These are phyloP conservation scores for Hemileccinum rubropunctum DNA, from an alignment of 768 basidiomycete genomes.

Conservation along the genomic window DNA sequence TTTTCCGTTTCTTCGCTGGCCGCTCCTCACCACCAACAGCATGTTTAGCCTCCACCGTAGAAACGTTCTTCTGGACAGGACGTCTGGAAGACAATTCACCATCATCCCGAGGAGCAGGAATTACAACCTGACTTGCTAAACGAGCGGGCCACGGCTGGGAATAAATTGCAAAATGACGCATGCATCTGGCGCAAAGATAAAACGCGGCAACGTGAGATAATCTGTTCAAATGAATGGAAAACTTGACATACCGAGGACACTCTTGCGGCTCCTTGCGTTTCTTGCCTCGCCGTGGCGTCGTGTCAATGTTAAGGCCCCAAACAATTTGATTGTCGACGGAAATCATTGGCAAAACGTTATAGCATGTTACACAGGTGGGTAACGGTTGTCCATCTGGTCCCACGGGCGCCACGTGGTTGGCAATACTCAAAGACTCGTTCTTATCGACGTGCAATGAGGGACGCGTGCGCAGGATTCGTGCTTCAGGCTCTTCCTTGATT, in stretches of 20 bases:
- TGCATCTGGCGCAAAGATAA: constrained; percentile 48
- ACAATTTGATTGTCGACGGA: constrained; percentile 72
- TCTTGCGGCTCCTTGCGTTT: constrained; percentile 65
- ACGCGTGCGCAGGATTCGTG: constrained; percentile 50
- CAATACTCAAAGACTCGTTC: constrained; percentile 37
- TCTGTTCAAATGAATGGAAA: constrained; percentile 23
- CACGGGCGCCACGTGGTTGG: constrained; percentile 44
- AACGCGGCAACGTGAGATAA: constrained; percentile 14
- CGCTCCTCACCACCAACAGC: constrained; percentile 42
- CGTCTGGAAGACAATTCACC: constrained; percentile 38
- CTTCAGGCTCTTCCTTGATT: constrained; percentile 50
- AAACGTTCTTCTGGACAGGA: constrained; percentile 48
- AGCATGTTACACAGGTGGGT: constrained; percentile 71
- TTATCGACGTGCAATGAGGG: constrained; percentile 36
- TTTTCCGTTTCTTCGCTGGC: constrained; percentile 50
- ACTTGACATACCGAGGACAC: constrained; percentile 62
- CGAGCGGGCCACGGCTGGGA: constrained; percentile 69
- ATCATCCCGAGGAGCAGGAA: constrained; percentile 48
- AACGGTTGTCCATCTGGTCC: constrained; percentile 66
- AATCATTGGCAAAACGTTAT: constrained; percentile 71
- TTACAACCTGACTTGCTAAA: constrained; percentile 44
- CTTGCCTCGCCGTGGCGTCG: constrained; percentile 41
- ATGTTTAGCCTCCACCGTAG: constrained; percentile 55
- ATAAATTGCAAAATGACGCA: constrained; percentile 81
- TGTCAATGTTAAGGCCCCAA: constrained; percentile 63